Evolutionary conservation across 2,329 filamentous ascomycete species (phyloP), one percentile per base, ranked within the genome.

Genomic region (Grosmannia huntii): DNA sequence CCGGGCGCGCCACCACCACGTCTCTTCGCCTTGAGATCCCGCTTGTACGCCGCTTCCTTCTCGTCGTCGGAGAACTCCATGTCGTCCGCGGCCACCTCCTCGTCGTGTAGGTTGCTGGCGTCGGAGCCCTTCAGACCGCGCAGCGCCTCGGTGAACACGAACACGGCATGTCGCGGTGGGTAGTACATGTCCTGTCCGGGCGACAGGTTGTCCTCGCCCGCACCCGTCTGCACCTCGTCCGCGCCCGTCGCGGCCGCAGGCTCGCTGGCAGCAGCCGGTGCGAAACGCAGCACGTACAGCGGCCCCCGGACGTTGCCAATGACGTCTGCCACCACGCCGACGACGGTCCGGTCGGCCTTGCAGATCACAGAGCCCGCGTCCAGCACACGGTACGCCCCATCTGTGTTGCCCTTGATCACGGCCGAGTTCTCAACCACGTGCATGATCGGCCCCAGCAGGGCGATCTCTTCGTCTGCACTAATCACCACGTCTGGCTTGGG

Each of bases 21-120:
- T 65, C 80, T 82, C 71, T 86, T 86, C 62, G 84, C 79, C 71
- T 90, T 90, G 56, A 83, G 65, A 60, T 79, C 78, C 59, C 81
- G 75, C 73, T 87, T 95, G 68, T 90, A 83, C 65, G 90, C 89
- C 9, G 87, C 86, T 71, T 99, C 94, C 64, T 89, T 87, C 72
- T 99, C 94, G 66, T 99, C 94, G 64, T 99, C 94, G 0, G 92
- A 96, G 69, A 97, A 97, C 68, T 97, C 94, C 65, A 90, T 81
- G 68, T 97, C 92, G 44, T 95, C 89, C 36, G 87, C 86, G 19
- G 75, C 84, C 9, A 90, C 80, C 72, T 97, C 92, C 70, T 99
- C 94, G 64, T 97, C 94, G 70, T 96, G 87, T 57, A 96, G 79
- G 68, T 97, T 97, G 56, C 90, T 95, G 10, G 94, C 92, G 70